phyloP scores from a whole-genome alignment of 805 yeast species.

The Millerago galiae region DNA sequence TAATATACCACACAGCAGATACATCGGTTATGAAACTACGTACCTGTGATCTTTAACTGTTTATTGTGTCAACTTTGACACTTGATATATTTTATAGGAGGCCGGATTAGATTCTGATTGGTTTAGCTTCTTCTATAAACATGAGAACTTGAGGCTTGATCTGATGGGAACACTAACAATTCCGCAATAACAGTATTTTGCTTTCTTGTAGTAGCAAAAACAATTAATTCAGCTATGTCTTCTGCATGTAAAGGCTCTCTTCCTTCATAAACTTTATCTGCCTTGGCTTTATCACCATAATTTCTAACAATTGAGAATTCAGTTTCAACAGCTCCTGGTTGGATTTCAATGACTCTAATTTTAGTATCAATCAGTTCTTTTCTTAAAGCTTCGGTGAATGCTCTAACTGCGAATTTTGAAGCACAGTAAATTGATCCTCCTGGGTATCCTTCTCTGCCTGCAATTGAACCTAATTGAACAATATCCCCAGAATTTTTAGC shows the following conservation, averaged over 20 bases:
- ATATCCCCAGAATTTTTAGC: slow-evolving; percentile 66
- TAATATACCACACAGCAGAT: too few relatives aligned
- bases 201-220: slow-evolving; percentile 51
- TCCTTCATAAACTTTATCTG: slow-evolving; percentile 50
- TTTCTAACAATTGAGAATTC: slow-evolving; percentile 57
- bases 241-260: slow-evolving; percentile 52
- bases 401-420: slow-evolving; percentile 64
- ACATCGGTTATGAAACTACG: too few relatives aligned
- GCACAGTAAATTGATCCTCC: slow-evolving; percentile 78
- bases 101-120: neutral
- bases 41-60: too few relatives aligned
- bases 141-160: slow-evolving; percentile 64
- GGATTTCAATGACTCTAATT: slow-evolving; percentile 58
- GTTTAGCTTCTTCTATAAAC: slow-evolving; percentile 33
- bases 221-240: slow-evolving; percentile 31
- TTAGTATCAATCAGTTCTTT: slow-evolving; percentile 69
- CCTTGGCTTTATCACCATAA: slow-evolving; percentile 49
- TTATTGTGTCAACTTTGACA: too few relatives aligned
- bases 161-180: slow-evolving; percentile 73
- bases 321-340: slow-evolving; percentile 67
- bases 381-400: slow-evolving; percentile 65
- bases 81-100: too few relatives aligned
- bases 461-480: slow-evolving; percentile 70
- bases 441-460: slow-evolving; percentile 75
- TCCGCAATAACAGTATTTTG: slow-evolving; percentile 63